Percentiles rank a stretch among this genome's conserved stretches.
These are phyloP conservation scores for Stachybotrys chlorohalonatus DNA, from an alignment of 2,329 filamentous ascomycete genomes.

Conservation along the genomic window DNA sequence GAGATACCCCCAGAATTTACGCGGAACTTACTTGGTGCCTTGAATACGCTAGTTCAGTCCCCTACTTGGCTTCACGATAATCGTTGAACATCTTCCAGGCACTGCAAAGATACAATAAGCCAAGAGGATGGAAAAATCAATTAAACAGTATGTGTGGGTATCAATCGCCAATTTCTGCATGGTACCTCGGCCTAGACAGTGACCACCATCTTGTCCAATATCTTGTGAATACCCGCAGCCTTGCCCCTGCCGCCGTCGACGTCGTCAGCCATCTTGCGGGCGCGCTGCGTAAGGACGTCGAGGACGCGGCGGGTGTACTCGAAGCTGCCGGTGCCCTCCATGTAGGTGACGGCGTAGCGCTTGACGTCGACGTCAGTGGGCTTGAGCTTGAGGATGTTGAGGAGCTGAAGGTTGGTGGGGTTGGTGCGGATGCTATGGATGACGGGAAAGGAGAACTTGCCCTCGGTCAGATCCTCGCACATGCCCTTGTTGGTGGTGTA, in stretches of 20 bases:
- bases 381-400: slow-evolving; percentile 90
- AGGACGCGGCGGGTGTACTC: slow-evolving; percentile 70
- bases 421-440: slow-evolving; percentile 84
- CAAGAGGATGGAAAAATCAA: neutral
- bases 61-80: no score
- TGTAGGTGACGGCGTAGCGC: slow-evolving; percentile 80
- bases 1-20: no score
- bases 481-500: slow-evolving; percentile 88
- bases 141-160: neutral
- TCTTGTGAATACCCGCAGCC: slow-evolving; percentile 50
- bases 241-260: slow-evolving; percentile 53
- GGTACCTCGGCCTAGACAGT: slow-evolving; percentile 3
- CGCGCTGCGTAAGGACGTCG: slow-evolving; percentile 52
- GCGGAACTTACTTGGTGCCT: no score
- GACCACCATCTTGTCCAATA: slow-evolving; percentile 57
- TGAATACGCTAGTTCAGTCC: no score
- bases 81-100: neutral
- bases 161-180: neutral
- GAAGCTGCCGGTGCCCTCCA: slow-evolving; percentile 86
- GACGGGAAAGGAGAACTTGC: slow-evolving; percentile 93
- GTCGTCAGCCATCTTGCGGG: slow-evolving; percentile 51
- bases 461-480: slow-evolving; percentile 92
- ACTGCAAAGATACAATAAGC: neutral
- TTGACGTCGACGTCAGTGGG: slow-evolving; percentile 82
- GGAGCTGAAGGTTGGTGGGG: slow-evolving; percentile 64